Base-by-base conservation (phyloP, 2,329 filamentous ascomycete species). In the Arthrinium puccinioides region DNA sequence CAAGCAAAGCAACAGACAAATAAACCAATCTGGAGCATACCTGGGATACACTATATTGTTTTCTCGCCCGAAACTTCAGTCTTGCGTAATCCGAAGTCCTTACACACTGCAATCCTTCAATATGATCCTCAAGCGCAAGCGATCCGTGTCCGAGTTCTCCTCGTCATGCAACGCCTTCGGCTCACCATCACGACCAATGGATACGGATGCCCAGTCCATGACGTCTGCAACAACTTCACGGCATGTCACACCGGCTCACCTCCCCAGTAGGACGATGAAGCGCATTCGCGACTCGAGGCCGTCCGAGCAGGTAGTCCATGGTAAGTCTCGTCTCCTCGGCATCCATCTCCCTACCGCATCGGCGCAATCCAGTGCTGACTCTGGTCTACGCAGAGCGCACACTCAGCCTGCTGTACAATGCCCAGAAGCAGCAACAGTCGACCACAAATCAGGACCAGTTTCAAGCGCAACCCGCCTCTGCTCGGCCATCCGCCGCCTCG, bases 251-350 rank as follows among this genome's bases (percentile, higher is more conserved):
- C 60, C 65, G 4, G 60, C 66, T 11, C 66, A 74, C 37, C 64
- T 76, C 11, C 59, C 66, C 36, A 72, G 74, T 46, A 72, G 78
- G 19, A 82, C 78, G 1, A 58, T 73, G 51, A 82, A 82, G 59
- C 72, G 78, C 7, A 67, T 73, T 42, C 75, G 78, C 40, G 65
- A 80, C 53, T 70, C 64, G 39, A 64, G 77, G 6, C 77, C 78
- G 0, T 70, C 74, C 0, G 72, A 79, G 23, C 55, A 66, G 6
- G 60, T 68, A 38, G 66, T 79, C 6, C 69, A 79, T 45, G 61
- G 75, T 77, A 63, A 55, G 72, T 44, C 30, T 44, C 16, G 39
- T 6, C 24, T n/a, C 9, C 15, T 13, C 18, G 9, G 6, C 21
- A 6, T 14, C n/a, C 21, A 13, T 26, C 14, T 25, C 32, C 16